Percentiles rank a stretch among this genome's conserved stretches.
Conservation (phyloP, 805 yeast species). For the Kurtzmaniella cleridarum region DNA sequence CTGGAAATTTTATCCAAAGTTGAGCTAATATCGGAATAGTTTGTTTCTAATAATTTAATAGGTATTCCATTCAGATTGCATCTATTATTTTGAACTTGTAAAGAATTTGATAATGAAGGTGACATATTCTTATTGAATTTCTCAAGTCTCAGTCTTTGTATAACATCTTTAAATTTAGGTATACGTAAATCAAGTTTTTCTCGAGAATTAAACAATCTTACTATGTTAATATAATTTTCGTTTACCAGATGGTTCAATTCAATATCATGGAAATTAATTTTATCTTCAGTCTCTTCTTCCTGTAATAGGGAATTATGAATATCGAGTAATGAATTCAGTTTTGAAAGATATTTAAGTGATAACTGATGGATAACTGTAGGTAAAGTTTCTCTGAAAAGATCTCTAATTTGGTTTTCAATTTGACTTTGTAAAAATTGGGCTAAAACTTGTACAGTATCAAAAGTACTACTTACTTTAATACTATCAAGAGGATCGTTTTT, state of each 20-base stretch:
- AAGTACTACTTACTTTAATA: conserved; percentile 79
- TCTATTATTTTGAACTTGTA: conserved; percentile 13
- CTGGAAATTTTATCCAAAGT: conserved; percentile 37
- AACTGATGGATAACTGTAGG: conserved; percentile 77
- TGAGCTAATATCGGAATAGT: conserved; percentile 26
- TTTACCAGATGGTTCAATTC: conserved; percentile 11
- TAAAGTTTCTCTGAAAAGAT: conserved; percentile 74
- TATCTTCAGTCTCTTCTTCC: conserved; percentile 1
- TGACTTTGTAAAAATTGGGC: conserved; percentile 80
- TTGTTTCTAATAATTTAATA: conserved; percentile 27
- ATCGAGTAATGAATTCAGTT: conserved; percentile 11
- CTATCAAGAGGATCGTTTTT: conserved; percentile 84
- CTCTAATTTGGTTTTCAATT: conserved; percentile 75
- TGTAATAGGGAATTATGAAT: conserved; percentile 7
- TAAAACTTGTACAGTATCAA: conserved; percentile 76
- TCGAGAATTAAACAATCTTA: conserved; percentile 58
- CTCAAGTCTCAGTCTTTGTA: conserved; percentile 51
- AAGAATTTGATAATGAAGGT: conserved; percentile 33
- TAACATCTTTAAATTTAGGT: conserved; percentile 51
- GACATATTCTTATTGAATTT: conserved; percentile 30
- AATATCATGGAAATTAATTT: conserved; percentile 3
- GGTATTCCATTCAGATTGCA: conserved; percentile 33
- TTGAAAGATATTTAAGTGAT: conserved; percentile 49
- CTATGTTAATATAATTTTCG: conserved; percentile 35
- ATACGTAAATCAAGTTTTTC: conserved; percentile 73